Evolutionary conservation across 805 yeast species (phyloP).

Genomic region (Priceomyces medius): DNA sequence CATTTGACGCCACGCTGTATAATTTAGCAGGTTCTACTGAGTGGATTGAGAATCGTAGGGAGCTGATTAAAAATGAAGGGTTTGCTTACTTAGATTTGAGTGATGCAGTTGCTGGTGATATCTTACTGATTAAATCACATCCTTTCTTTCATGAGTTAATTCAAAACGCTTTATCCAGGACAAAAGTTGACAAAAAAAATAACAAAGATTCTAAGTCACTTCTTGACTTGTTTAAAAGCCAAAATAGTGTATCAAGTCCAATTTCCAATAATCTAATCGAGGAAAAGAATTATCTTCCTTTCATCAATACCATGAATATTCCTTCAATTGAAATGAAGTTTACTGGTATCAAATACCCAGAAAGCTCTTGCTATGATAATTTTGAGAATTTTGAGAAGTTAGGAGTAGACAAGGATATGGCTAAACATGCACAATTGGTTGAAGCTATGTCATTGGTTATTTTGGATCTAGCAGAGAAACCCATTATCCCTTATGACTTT

Average conservation of each 20-base stretch:
- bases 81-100: slow-evolving; percentile 73
- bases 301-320: slow-evolving; percentile 61
- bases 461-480: slow-evolving; percentile 67
- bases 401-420: slow-evolving; percentile 56
- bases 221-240: slow-evolving; percentile 26
- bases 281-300: slow-evolving; percentile 68
- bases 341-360: slow-evolving; percentile 43
- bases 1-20: slow-evolving; percentile 80
- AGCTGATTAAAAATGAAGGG: slow-evolving; percentile 56
- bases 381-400: slow-evolving; percentile 50
- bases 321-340: slow-evolving; percentile 65
- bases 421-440: slow-evolving; percentile 54
- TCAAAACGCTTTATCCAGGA: slow-evolving; percentile 37
- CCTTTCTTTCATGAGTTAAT: slow-evolving; percentile 60
- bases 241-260: slow-evolving; percentile 21
- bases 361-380: slow-evolving; percentile 62
- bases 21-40: slow-evolving; percentile 85
- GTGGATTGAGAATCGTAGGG: slow-evolving; percentile 59
- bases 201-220: slow-evolving; percentile 13
- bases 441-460: slow-evolving; percentile 53
- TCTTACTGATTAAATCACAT: slow-evolving; percentile 57
- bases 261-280: slow-evolving; percentile 35
- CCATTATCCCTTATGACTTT: slow-evolving; percentile 71
- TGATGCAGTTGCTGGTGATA: slow-evolving; percentile 57
- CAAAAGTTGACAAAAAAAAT: slow-evolving; percentile 11